Evolutionary conservation across 441 rosid species (phyloP), one percentile per base, ranked within the genome.

Genomic region (Gossypium aridum): DNA sequence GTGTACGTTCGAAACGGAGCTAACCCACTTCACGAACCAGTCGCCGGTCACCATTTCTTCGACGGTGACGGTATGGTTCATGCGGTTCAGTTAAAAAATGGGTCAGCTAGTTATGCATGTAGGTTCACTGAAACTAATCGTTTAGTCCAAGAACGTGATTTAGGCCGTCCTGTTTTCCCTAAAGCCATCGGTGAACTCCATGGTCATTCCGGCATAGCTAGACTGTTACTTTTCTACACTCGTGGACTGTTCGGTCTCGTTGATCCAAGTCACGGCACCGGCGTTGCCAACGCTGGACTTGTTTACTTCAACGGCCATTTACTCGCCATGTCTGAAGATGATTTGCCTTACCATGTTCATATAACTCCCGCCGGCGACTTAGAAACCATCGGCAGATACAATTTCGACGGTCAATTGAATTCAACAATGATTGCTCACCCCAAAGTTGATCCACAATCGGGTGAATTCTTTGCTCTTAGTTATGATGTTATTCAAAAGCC

Each of bases 31-130:
- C 87, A 83, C 77, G 84, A 84, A 60, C 97, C 96, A 2, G 75
- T 84, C 8, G 83, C 91, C 57, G 91, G 97, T 1, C 97, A 92
- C 75, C 97, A 92, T 80, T 81, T 90, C 4, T 92, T 92, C 64
- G 97, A 92, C 64, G 97, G 97, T 4, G 97, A 92, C 61, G 94
- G 97, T 39, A 92, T 92, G 96, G 83, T 92, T 71, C 97, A 92
- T 59, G 84, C 91, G 0, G 91, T 92, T 20, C 78, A 62, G 26
- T 81, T 92, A 4, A 65, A 81, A 3, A 70, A 82, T 23, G 90
- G 87, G 3, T 66, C 85, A 0, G 96, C 81, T 4, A 87, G 92
- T n/a, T 92, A 92, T 63, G 79, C 90, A 0, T 88, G 97, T 67
- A 90, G 97, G 77, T 89, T 92, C 39, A 92, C 94, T 0, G 88